Conservation (phyloP, 2,329 filamentous ascomycete genomes). For the Penicillium sp. region DNA sequence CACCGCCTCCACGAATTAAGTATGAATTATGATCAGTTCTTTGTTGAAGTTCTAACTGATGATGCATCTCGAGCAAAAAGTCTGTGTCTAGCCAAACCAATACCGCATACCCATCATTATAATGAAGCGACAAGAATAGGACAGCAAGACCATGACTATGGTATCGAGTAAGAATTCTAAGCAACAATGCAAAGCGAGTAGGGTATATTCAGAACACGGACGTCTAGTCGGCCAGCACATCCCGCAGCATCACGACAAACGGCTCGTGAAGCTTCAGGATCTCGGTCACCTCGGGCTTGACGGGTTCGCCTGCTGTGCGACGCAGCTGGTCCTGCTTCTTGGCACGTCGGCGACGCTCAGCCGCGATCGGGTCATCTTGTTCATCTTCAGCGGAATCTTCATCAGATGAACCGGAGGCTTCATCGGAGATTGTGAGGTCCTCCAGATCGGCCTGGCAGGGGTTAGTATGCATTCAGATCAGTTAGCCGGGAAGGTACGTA, state of each 20-base stretch:
- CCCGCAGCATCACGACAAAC: conserved; percentile 75
- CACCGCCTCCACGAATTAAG: not conserved
- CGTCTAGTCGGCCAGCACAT: conserved; percentile 67
- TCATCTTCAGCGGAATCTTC: conserved; percentile 72
- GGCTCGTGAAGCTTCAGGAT: conserved; percentile 72
- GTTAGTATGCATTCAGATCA: conserved; percentile 11
- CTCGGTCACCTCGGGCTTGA: conserved; percentile 73
- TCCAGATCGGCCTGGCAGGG: conserved; percentile 61
- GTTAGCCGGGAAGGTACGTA: conserved; percentile 33
- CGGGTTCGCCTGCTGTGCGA: conserved; percentile 74
- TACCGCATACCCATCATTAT: not conserved
- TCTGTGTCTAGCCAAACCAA: not conserved
- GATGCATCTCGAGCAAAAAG: not conserved
- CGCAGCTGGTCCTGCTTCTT: conserved; percentile 75
- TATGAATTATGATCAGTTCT: not conserved
- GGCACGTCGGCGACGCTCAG: conserved; percentile 71
- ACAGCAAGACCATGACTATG: not conserved
- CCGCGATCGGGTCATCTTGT: conserved; percentile 71
- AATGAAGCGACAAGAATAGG: not conserved
- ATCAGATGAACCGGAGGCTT: conserved; percentile 58
- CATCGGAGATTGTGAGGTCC: conserved; percentile 76
- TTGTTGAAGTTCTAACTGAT: not conserved
- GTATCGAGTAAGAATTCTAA: not conserved
- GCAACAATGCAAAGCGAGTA: not conserved
- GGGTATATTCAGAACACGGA: not conserved